Conservation (phyloP, 1,139 yeast genomes). For the Blastobotrys capitulatus region DNA sequence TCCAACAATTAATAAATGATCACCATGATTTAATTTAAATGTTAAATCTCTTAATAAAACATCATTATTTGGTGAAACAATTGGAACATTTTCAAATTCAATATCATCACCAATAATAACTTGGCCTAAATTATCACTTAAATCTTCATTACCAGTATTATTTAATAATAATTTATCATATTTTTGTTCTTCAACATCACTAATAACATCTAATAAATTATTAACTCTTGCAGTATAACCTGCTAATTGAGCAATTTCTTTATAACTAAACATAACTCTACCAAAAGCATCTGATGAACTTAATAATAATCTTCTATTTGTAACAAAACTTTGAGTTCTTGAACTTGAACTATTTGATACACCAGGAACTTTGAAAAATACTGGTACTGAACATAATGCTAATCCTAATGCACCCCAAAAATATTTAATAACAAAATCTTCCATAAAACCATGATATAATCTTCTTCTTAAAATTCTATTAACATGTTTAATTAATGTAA, state of each 20-base stretch:
- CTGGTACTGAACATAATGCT: constrained; percentile 82
- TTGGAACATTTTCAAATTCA: constrained; percentile 65
- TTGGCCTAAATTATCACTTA: constrained; percentile 21
- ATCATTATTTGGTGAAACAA: constrained; percentile 81
- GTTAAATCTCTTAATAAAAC: constrained; percentile 60
- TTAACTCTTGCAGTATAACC: constrained; percentile 80
- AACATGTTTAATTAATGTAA: constrained; percentile 72
- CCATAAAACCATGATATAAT: constrained; percentile 58
- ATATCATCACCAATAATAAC: constrained; percentile 54
- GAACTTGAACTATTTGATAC: constrained; percentile 23
- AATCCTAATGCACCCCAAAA: constrained; percentile 96
- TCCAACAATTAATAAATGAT: constrained; percentile 84
- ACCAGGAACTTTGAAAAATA: constrained; percentile 64
- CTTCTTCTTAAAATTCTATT: constrained; percentile 76
- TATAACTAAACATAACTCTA: constrained; percentile 77
- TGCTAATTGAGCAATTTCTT: constrained; percentile 74
- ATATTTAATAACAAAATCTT: constrained; percentile 74
- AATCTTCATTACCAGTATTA: constrained; percentile 15
- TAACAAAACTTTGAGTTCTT: constrained; percentile 57
- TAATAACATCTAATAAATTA: constrained; percentile 61
- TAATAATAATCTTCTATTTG: constrained; percentile 80
- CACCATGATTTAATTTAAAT: constrained; percentile 73
- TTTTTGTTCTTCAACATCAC: constrained; percentile 42
- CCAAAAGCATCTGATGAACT: constrained; percentile 90
- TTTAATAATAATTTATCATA: constrained; percentile 29